phyloP scores from a whole-genome alignment of 345 rosid genomes.

The Euphorbia tirucalli region DNA sequence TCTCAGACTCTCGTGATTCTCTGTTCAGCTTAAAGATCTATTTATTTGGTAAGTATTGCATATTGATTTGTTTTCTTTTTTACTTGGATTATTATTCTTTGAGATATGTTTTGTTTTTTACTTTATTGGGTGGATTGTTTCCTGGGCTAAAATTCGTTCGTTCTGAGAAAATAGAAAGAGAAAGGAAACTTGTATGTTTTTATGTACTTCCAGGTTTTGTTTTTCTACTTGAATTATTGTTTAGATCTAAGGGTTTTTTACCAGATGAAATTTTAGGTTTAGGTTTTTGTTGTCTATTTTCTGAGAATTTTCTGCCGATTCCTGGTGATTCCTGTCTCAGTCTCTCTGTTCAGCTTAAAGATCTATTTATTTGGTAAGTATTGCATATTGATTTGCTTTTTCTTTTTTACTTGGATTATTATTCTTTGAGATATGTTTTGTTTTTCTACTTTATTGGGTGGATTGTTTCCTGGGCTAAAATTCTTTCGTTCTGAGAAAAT shows the following conservation, averaged over 20 bases:
- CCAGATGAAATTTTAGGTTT: not conserved
- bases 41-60: constrained; percentile 24
- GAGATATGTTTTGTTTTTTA: not conserved
- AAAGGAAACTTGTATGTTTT: not conserved
- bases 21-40: constrained; percentile 16
- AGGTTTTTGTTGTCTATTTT: not conserved
- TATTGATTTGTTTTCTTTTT: not conserved
- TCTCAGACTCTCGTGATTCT: not conserved
- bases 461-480: not conserved
- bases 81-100: not conserved
- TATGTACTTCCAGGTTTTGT: too few relatives aligned
- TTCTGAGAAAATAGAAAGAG: not conserved
- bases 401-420: not conserved
- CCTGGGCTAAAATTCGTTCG: not conserved
- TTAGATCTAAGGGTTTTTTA: not conserved
- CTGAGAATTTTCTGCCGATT: not conserved
- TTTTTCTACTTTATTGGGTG: not conserved
- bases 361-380: constrained; percentile 27
- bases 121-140: not conserved
- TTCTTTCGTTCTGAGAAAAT: not conserved
- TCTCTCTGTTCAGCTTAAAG: not conserved
- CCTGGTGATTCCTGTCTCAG: not conserved
- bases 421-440: not conserved
- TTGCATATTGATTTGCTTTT: too few relatives aligned
- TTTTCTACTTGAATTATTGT: too few relatives aligned